phyloP scores from a whole-genome alignment of 768 basidiomycete genomes.

The Tricholoma matsutake region DNA sequence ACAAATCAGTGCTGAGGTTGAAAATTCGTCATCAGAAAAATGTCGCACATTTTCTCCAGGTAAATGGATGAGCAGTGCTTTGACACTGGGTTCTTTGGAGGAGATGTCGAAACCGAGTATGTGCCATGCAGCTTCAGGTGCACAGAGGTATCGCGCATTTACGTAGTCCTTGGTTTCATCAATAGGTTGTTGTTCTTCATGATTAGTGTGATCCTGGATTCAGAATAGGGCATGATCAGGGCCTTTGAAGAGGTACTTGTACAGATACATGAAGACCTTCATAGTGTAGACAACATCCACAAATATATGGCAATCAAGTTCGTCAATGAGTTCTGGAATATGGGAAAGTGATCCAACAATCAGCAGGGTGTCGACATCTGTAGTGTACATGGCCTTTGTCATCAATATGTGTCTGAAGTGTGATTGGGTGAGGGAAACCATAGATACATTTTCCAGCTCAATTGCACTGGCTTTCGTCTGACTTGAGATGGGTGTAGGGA shows the following conservation, averaged over 20 bases:
- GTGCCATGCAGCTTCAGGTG: constrained; percentile 7
- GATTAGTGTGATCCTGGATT: neutral
- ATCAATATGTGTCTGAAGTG: neutral
- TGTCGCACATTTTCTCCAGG: neutral
- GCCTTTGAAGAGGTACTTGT: constrained; percentile 11
- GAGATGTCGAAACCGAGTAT: constrained; percentile 9
- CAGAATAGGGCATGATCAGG: neutral
- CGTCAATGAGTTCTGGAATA: neutral
- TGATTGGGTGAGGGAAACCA: constrained; percentile 2
- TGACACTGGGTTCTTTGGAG: constrained; percentile 4
- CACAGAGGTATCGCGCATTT: constrained; percentile 1
- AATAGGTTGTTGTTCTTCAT: neutral
- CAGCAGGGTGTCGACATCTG: neutral
- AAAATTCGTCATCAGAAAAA: neutral
- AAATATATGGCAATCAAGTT: constrained; percentile 5
- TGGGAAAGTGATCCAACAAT: neutral
- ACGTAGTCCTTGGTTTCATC: constrained; percentile 7
- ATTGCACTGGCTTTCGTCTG: neutral
- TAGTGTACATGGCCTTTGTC: neutral
- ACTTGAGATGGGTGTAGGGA: neutral
- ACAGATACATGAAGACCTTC: constrained; percentile 6
- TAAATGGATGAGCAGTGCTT: constrained; percentile 1
- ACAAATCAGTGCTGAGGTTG: neutral
- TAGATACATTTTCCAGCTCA: neutral
- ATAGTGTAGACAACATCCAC: constrained; percentile 2